Evolutionary conservation across 1,284 basidiomycete genomes (phyloP).

Genomic region (Lignosus rhinocerotis): DNA sequence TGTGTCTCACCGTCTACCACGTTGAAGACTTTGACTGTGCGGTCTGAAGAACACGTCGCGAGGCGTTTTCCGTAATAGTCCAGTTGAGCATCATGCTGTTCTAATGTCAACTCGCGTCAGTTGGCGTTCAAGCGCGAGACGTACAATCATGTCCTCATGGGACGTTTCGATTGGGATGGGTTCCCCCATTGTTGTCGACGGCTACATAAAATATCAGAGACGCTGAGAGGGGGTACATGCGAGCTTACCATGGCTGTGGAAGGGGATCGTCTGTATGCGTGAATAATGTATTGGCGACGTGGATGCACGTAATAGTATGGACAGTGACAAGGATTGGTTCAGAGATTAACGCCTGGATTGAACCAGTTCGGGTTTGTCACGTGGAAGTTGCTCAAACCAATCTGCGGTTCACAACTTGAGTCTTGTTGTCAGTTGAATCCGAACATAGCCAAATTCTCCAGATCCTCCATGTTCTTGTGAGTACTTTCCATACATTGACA

Average conservation of each 20-base stretch:
- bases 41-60: constrained; percentile 95
- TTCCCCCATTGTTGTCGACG: constrained; percentile 59
- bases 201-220: constrained; percentile 33
- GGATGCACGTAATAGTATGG: background rate
- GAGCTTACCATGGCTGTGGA: background rate
- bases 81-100: constrained; percentile 94
- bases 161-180: constrained; percentile 85
- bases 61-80: constrained; percentile 98
- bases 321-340: background rate
- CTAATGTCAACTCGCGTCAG: constrained; percentile 6
- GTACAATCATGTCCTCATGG: constrained; percentile 94
- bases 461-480: too few relatives aligned
- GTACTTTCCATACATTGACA: too few relatives aligned
- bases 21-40: constrained; percentile 95
- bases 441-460: too few relatives aligned
- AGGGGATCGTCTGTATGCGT: background rate
- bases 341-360: background rate
- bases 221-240: background rate
- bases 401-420: too few relatives aligned
- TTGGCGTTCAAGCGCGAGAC: constrained; percentile 31
- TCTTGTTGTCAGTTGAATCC: too few relatives aligned
- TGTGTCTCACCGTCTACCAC: constrained; percentile 85
- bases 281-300: background rate
- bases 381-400: background rate
- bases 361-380: background rate